Evolutionary conservation across 352 stramenopile genomes (phyloP).

Genomic region (Pythium angustatum): DNA sequence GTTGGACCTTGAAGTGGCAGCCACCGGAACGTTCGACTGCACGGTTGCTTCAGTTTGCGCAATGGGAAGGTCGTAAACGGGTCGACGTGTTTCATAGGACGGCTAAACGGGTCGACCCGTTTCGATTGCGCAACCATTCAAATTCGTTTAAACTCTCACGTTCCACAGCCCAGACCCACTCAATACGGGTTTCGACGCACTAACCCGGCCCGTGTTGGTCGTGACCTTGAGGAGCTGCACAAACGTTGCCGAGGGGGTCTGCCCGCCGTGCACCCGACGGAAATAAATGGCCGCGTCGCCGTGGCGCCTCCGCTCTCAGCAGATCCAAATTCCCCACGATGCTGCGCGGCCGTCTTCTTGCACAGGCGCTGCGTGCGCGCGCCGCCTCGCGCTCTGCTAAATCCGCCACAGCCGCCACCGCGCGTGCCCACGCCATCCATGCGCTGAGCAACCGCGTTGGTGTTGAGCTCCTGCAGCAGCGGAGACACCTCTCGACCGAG

Average conservation of each 20-base stretch:
- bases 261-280: conserved; percentile 1
- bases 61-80: conserved; percentile 16
- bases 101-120: conserved; percentile 12
- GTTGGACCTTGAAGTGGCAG: conserved; percentile 25
- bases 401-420: not conserved
- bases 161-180: not conserved
- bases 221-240: conserved; percentile 19
- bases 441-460: conserved; percentile 28
- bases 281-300: not conserved
- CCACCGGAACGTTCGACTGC: conserved; percentile 3
- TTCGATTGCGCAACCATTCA: conserved; percentile 34
- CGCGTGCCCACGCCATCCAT: conserved; percentile 10
- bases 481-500: conserved; percentile 32
- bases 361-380: conserved; percentile 27
- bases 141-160: not conserved
- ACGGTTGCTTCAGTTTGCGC: conserved; percentile 33
- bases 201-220: conserved; percentile 9
- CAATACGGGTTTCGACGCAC: not conserved
- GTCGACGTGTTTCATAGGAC: not conserved
- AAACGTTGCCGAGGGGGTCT: conserved; percentile 14
- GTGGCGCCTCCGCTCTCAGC: not conserved
- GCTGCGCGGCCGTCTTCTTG: conserved; percentile 31
- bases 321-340: conserved; percentile 27
- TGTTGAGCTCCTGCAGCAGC: conserved; percentile 32
- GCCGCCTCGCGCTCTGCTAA: conserved; percentile 21